phyloP scores from a whole-genome alignment of 306 rosid genomes.

The Purshia tridentata region DNA sequence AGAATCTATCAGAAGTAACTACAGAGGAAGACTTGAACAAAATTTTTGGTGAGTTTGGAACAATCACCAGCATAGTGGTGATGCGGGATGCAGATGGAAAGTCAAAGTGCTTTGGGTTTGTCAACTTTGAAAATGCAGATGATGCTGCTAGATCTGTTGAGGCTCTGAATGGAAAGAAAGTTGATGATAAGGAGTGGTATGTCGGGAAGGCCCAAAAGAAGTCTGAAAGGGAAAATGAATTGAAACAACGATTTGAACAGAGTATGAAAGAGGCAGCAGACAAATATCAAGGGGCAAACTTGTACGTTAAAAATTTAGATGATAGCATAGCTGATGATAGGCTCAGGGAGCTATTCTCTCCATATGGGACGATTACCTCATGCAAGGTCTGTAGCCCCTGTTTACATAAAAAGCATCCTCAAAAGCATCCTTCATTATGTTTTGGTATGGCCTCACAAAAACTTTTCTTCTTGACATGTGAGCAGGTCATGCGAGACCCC shows the following conservation, averaged over 20 bases:
- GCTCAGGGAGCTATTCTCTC: conserved; percentile 73
- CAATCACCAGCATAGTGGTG: conserved; percentile 77
- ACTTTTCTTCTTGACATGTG: conserved; percentile 22
- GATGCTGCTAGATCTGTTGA: conserved; percentile 87
- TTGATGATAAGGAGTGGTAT: conserved; percentile 85
- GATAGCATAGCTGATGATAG: conserved; percentile 72
- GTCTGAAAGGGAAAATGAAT: conserved; percentile 83
- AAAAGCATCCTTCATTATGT: not conserved
- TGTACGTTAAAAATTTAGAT: conserved; percentile 81
- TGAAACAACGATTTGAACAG: conserved; percentile 75
- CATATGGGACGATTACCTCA: conserved; percentile 76
- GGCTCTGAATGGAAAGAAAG: conserved; percentile 67
- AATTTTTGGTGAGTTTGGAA: conserved; percentile 72
- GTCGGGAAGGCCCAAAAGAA: conserved; percentile 96
- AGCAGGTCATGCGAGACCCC: conserved; percentile 96
- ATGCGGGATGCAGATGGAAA: conserved; percentile 97
- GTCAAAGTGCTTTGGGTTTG: conserved; percentile 94
- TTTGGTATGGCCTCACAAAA: conserved; percentile 7
- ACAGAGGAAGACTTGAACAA: conserved; percentile 79
- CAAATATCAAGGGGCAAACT: conserved; percentile 88
- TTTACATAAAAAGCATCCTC: not conserved
- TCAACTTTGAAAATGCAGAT: conserved; percentile 82
- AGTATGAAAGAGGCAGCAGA: conserved; percentile 91
- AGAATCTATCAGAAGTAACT: conserved; percentile 77
- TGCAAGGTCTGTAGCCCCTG: conserved; percentile 64